These are phyloP conservation scores for Penicillium crustosum DNA, from an alignment of 2,329 filamentous ascomycete genomes.

Conservation along the genomic window DNA sequence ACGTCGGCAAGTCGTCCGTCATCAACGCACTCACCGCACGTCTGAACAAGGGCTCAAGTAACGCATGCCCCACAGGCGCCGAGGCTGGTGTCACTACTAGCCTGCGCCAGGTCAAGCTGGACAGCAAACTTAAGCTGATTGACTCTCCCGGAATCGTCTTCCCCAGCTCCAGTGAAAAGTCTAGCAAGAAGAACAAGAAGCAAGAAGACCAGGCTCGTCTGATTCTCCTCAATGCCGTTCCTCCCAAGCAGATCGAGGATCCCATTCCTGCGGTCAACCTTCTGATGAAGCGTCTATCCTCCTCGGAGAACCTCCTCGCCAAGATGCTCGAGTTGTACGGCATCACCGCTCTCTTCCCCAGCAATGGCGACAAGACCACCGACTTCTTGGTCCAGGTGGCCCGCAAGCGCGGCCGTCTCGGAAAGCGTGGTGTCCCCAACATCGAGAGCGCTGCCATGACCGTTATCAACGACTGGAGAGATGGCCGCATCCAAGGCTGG, in stretches of 20 bases:
- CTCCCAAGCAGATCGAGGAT: conserved; percentile 91
- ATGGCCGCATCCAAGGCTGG: conserved; percentile 93
- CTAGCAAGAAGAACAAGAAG: conserved; percentile 59
- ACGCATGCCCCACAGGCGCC: conserved; percentile 81
- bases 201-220: conserved; percentile 78
- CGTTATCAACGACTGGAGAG: conserved; percentile 94
- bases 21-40: conserved; percentile 88
- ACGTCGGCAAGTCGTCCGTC: conserved; percentile 93
- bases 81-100: conserved; percentile 91
- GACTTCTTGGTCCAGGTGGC: conserved; percentile 96
- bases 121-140: conserved; percentile 89
- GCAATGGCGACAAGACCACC: conserved; percentile 73
- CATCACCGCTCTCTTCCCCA: conserved; percentile 71
- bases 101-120: conserved; percentile 86
- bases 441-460: conserved; percentile 83
- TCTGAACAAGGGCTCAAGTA: conserved; percentile 61
- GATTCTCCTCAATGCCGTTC: conserved; percentile 85
- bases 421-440: conserved; percentile 88
- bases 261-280: conserved; percentile 83
- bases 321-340: conserved; percentile 83
- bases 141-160: conserved; percentile 96
- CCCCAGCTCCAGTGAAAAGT: conserved; percentile 57
- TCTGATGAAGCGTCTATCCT: conserved; percentile 76
- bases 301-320: conserved; percentile 69
- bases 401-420: conserved; percentile 83